Conservation (phyloP, 768 basidiomycete species). For the Lentinula boryana region DNA sequence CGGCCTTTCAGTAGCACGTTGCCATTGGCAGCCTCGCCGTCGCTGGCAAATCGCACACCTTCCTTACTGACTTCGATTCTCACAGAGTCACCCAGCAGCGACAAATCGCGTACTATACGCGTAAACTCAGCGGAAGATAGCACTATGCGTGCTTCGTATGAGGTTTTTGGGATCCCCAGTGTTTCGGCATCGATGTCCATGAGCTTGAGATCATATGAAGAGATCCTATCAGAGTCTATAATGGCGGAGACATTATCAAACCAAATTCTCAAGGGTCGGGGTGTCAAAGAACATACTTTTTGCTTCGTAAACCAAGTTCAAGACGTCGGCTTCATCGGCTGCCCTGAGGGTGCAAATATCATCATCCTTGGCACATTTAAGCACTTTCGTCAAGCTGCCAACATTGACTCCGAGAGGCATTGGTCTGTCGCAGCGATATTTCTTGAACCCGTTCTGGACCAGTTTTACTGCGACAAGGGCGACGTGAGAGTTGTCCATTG, state of each 20-base stretch:
- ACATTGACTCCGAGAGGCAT: constrained; percentile 90
- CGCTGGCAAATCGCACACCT: constrained; percentile 86
- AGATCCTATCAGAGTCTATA: constrained; percentile 84
- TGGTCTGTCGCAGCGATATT: constrained; percentile 91
- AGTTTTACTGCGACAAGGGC: constrained; percentile 91
- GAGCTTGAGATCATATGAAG: constrained; percentile 98
- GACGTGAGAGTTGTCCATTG: constrained; percentile 99
- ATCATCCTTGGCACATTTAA: constrained; percentile 96
- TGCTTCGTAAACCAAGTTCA: constrained; percentile 87
- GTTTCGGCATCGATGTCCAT: constrained; percentile 99
- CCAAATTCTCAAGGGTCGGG: background rate
- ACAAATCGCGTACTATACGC: constrained; percentile 89
- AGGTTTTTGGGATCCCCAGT: constrained; percentile 93
- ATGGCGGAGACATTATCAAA: background rate
- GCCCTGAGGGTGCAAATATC: constrained; percentile 90
- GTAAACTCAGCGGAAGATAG: constrained; percentile 85
- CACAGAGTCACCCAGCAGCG: constrained; percentile 86
- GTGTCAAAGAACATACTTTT: constrained; percentile 51
- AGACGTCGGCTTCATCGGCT: constrained; percentile 80
- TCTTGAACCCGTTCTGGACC: constrained; percentile 70
- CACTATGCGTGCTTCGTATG: constrained; percentile 89
- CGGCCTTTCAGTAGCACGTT: constrained; percentile 63
- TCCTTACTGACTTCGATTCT: constrained; percentile 96
- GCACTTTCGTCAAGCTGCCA: constrained; percentile 83
- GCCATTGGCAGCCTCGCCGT: constrained; percentile 93